These are phyloP conservation scores for Rutstroemia sp. DNA, from an alignment of 2,329 filamentous ascomycete species.

Conservation along the genomic window DNA sequence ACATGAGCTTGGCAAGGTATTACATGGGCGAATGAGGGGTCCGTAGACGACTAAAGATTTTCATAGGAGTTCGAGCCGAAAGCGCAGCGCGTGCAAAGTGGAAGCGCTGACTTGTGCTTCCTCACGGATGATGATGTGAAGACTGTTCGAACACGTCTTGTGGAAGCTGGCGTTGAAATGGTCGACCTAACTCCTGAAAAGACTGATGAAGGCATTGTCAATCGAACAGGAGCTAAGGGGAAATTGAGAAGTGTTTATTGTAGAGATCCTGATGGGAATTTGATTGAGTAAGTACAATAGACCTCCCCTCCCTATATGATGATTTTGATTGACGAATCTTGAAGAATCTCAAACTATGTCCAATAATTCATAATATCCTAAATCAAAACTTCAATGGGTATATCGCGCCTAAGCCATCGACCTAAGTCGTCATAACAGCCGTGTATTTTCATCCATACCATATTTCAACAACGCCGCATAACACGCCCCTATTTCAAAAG, in stretches of 20 bases:
- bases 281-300: slow-evolving; percentile 44
- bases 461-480: not conserved
- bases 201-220: slow-evolving; percentile 41
- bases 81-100: slow-evolving; percentile 43
- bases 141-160: slow-evolving; percentile 36
- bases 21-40: not conserved
- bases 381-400: slow-evolving; percentile 9
- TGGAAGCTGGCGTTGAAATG: slow-evolving; percentile 39
- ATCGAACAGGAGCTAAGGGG: slow-evolving; percentile 48
- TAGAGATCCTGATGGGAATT: slow-evolving; percentile 53
- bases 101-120: slow-evolving; percentile 54
- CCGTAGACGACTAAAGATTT: no score
- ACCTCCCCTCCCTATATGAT: not conserved
- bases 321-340: not conserved
- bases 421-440: not conserved
- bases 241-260: slow-evolving; percentile 51
- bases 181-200: slow-evolving; percentile 26
- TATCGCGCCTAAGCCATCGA: slow-evolving; percentile 10
- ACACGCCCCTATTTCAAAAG: not conserved
- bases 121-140: slow-evolving; percentile 44
- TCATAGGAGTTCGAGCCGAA: slow-evolving; percentile 50
- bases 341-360: slow-evolving; percentile 16
- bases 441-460: not conserved
- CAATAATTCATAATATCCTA: slow-evolving; percentile 3
- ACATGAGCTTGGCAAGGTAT: slow-evolving; percentile 42